Percentiles rank a stretch among this genome's conserved stretches.
Evolutionary conservation across 192 early-diverging fungal species (phyloP).

Genomic region (Rhizophagus sp.): DNA sequence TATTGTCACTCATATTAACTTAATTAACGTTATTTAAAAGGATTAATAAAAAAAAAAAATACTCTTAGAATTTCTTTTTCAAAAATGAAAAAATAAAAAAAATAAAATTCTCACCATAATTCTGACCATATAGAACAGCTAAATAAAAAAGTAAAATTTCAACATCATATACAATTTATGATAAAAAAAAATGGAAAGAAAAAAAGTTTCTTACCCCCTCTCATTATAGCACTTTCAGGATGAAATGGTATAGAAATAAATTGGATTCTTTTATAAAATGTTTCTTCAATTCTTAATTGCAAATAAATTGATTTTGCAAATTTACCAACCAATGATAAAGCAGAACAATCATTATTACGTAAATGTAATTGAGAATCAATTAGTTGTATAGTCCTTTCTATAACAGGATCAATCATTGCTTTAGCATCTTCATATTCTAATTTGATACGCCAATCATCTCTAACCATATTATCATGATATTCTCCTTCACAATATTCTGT

Average conservation of each 20-base stretch:
- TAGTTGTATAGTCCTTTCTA: conserved; percentile 50
- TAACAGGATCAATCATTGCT: conserved; percentile 53
- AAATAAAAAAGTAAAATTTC: neutral
- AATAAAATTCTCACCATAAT: neutral
- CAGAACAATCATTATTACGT: conserved; percentile 35
- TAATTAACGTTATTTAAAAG: no score
- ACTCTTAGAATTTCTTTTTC: no score
- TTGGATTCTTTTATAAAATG: conserved; percentile 41
- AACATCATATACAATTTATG: no score
- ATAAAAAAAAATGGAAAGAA: no score
- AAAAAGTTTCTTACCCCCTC: conserved; percentile 33
- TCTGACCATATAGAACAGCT: neutral
- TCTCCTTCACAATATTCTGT: neutral
- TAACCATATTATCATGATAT: neutral
- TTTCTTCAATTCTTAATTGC: conserved; percentile 50
- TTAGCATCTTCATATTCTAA: neutral
- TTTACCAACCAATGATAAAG: conserved; percentile 56
- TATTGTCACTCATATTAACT: no score
- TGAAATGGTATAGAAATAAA: conserved; percentile 46
- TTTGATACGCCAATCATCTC: neutral
- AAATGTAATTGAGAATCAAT: conserved; percentile 51
- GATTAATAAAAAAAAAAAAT: no score
- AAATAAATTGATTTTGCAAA: conserved; percentile 57
- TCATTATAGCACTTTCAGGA: conserved; percentile 50
- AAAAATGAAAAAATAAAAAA: neutral